Base-by-base conservation (phyloP, 2,329 filamentous ascomycete genomes). In the Fusarium illudens region DNA sequence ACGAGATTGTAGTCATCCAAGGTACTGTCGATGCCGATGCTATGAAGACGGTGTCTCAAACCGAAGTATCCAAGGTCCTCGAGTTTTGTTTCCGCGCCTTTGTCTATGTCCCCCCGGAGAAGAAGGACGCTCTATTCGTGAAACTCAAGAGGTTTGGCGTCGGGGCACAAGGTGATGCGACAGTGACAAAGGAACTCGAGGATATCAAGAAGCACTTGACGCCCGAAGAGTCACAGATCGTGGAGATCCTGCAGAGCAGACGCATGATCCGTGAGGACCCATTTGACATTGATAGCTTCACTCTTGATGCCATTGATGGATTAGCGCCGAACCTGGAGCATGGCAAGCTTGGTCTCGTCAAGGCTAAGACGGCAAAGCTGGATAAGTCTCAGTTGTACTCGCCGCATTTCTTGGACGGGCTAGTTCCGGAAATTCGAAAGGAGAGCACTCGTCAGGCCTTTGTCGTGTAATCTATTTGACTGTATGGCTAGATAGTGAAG, bases 1-100 rank as follows among this genome's bases (percentile, higher is more conserved):
- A 12, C 20, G 11, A n/a, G n/a, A n/a, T 8, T 42, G 15, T 33
- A 80, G 79, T 81, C 60, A 81, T 81, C 48, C 78, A 81, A 59
- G 79, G 79, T 6, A 75, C 73, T 1, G 78, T 70, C 22, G 77
- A 79, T 46, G 64, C 69, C 17, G 62, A 73, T 13, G 61, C 60
- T 30, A 64, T 54, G 44, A 36, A 36, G 5, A 75, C 76, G 33
- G 61, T 78, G 44, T 72, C 78, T 3, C 72, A 76, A 59, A 51
- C 65, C 19, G 73, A 77, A n/a, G 67, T 78, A 13, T 69, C 67
- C 48, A 75, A 78, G 65, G 72, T 74, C 4, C 58, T 79, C 25
- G 72, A 78, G 19, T 79, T 80, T 60, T 76, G 76, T 63, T 61
- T 74, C 51, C 71, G 68, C 15, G 77, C 78, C 9, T 79, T 77